Evolutionary conservation across 805 yeast genomes (phyloP).

Genomic region (Saccharomycopsis malanga): DNA sequence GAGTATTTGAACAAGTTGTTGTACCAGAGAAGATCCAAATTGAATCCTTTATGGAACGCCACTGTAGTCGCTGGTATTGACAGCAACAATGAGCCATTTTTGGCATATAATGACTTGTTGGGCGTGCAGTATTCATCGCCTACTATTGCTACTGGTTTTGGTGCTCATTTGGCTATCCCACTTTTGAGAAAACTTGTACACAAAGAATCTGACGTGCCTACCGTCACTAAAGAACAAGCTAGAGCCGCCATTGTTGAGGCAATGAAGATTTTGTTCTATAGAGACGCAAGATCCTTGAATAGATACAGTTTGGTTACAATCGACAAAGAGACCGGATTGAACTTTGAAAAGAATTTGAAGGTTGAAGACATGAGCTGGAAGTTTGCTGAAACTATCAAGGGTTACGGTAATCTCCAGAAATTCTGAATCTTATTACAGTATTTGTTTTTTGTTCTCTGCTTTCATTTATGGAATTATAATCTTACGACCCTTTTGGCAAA

Average conservation of each 20-base stretch:
- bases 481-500: too few species aligned
- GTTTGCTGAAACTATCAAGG: conserved; percentile 80
- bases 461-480: too few species aligned
- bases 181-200: conserved; percentile 79
- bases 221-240: conserved; percentile 68
- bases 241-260: conserved; percentile 69
- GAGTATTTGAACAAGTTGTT: conserved; percentile 79
- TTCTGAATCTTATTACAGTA: too few species aligned
- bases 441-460: too few species aligned
- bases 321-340: conserved; percentile 53
- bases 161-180: conserved; percentile 91
- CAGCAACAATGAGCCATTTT: conserved; percentile 59
- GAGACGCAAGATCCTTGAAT: conserved; percentile 93
- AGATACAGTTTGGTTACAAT: conserved; percentile 76
- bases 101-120: conserved; percentile 80
- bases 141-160: conserved; percentile 92
- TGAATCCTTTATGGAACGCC: conserved; percentile 97
- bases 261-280: conserved; percentile 90
- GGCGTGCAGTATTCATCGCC: conserved; percentile 91
- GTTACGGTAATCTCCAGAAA: conserved; percentile 65
- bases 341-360: conserved; percentile 56
- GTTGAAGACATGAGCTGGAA: conserved; percentile 81
- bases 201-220: conserved; percentile 64
- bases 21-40: conserved; percentile 82
- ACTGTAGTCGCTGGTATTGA: conserved; percentile 85